These are phyloP conservation scores for Cryptococcus hybrid DNA, from an alignment of 1,284 basidiomycete species.

Conservation along the genomic window DNA sequence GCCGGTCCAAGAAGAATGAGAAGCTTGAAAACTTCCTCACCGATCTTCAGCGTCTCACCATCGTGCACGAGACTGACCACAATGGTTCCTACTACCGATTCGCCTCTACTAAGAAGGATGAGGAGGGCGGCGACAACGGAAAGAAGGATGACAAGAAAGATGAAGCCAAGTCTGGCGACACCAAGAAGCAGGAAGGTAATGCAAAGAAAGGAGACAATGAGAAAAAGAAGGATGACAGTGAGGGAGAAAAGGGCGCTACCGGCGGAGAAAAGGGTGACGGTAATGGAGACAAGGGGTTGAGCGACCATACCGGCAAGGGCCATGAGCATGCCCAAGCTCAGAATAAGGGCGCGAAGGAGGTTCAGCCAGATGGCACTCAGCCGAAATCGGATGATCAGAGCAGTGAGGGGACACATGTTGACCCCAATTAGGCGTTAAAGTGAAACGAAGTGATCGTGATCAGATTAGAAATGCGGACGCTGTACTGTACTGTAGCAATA, in stretches of 20 bases:
- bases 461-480: neutral
- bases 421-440: conserved; percentile 4
- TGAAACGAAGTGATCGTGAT: neutral
- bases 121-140: conserved; percentile 1
- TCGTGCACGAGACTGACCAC: conserved; percentile 52
- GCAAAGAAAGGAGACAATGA: conserved; percentile 8
- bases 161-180: conserved; percentile 10
- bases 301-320: conserved; percentile 13
- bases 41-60: conserved; percentile 55
- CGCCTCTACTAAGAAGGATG: conserved; percentile 8
- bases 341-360: neutral
- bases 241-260: neutral
- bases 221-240: neutral
- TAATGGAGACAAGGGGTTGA: conserved; percentile 16
- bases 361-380: conserved; percentile 1
- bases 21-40: conserved; percentile 56
- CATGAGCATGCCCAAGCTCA: conserved; percentile 1
- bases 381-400: conserved; percentile 8
- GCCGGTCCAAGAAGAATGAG: conserved; percentile 53
- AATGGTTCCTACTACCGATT: conserved; percentile 26
- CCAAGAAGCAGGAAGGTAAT: conserved; percentile 6
- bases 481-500: neutral
- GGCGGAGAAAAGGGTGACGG: conserved; percentile 1
- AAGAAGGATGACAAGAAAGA: conserved; percentile 14
- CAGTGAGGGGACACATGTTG: conserved; percentile 15